Evolutionary conservation across 176 grass and related monocot genomes (phyloP), one percentile per base, ranked within the genome.

Genomic region (Sorghum bicolor): DNA sequence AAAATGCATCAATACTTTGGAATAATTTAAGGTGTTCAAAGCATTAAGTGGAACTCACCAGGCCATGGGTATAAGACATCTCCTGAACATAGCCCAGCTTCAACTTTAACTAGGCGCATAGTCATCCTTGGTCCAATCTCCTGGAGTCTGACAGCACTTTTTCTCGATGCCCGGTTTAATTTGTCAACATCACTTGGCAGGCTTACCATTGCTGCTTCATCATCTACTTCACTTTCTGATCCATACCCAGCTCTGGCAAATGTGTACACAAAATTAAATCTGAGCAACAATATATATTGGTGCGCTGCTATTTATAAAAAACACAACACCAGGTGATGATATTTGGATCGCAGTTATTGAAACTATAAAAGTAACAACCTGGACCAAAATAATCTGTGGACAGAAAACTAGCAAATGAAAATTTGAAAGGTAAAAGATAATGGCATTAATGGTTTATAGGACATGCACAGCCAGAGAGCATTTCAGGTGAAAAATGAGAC

Each of bases 171-270:
- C 36, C 57, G 65, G 13, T 95, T 95, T 63, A 98, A 81, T 84
- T 90, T 91, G 72, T 94, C 90, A 37, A 98, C 6, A 20, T 98
- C 92, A 80, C 72, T 95, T 8, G 85, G 72, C 57, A 98, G 72
- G 87, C 47, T 91, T 79, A 94, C 91, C 44, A 75, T 94, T 69
- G 92, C 90, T 50, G 88, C 80, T 91, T 98, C 95, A 83, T 98
- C 95, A 77, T 98, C 95, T 36, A 5, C 79, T 93, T 95, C 95
- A 84, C 91, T 95, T 88, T 98, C 95, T 64, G 95, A 98, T 82
- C 92, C 92, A 88, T 93, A 95, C 58, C 95, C 95, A 92, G 85
- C 87, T 88, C 95, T 95, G 64, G 75, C 47, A 76, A 37, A 30
- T 14, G 28, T 26, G 67, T 64, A 81, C 34, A 78, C 6, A 80